Evolutionary conservation across 768 basidiomycete species (phyloP).

Genomic region (Cystofilobasidium capitatum): DNA sequence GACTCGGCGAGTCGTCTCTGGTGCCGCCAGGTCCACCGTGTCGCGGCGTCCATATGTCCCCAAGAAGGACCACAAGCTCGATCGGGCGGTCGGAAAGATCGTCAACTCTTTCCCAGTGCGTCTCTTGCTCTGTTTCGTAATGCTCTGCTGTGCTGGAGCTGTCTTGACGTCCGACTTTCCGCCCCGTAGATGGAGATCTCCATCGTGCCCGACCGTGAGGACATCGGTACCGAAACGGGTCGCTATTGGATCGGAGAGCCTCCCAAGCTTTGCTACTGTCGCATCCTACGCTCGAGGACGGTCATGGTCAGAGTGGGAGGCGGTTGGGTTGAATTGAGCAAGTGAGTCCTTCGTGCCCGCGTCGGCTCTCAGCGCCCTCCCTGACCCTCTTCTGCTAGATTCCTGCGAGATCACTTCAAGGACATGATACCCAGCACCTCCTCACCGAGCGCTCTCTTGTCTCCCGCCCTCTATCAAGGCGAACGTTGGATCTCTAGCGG

Average conservation of each 20-base stretch:
- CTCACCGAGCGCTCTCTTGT: neutral
- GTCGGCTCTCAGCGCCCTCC: neutral
- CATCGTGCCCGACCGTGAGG: slow-evolving; percentile 16
- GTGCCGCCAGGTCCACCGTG: neutral
- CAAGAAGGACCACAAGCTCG: slow-evolving; percentile 19
- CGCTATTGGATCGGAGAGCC: slow-evolving; percentile 27
- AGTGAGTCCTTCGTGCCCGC: slow-evolving; percentile 4
- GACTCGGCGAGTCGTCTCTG: neutral
- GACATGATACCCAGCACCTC: slow-evolving; percentile 4
- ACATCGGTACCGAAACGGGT: slow-evolving; percentile 14
- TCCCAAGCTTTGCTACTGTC: slow-evolving; percentile 26
- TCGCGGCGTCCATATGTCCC: slow-evolving; percentile 4
- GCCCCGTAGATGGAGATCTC: slow-evolving; percentile 16
- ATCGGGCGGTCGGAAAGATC: slow-evolving; percentile 22
- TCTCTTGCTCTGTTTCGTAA: neutral
- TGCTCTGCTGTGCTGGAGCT: too few relatives aligned
- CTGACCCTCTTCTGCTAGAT: neutral
- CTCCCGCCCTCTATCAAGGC: neutral
- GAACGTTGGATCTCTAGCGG: neutral
- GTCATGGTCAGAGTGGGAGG: slow-evolving; percentile 28
- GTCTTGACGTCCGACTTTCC: neutral
- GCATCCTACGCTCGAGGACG: slow-evolving; percentile 21
- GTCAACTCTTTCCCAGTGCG: slow-evolving; percentile 21
- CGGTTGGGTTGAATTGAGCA: slow-evolving; percentile 25
- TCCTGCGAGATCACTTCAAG: slow-evolving; percentile 23